Percentiles rank a stretch among this genome's conserved stretches.
phyloP scores from a whole-genome alignment of 129 eudicot genomes.

The Pseudognaphalium luteoalbum region DNA sequence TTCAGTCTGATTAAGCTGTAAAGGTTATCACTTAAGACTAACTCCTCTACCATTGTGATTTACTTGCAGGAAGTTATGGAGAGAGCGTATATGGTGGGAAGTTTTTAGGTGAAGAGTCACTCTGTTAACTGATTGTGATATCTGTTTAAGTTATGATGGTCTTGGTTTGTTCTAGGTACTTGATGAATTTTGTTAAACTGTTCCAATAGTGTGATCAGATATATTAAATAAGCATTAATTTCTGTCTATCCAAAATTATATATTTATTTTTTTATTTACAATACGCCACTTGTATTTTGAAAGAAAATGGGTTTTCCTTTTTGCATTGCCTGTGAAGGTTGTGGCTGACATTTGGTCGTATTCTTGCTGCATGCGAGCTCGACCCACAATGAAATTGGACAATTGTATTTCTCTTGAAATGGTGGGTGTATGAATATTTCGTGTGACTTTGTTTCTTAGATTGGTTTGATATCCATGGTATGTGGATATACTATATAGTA shows the following conservation, averaged over 20 bases:
- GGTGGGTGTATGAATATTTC: slow-evolving; percentile 72
- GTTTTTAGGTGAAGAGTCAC: slow-evolving; percentile 76
- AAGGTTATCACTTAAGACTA: background rate
- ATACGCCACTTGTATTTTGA: slow-evolving; percentile 52
- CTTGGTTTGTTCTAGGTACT: slow-evolving; percentile 15
- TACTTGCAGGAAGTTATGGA: slow-evolving; percentile 72
- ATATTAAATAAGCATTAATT: slow-evolving; percentile 20
- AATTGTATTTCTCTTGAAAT: slow-evolving; percentile 72
- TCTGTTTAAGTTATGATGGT: slow-evolving; percentile 28
- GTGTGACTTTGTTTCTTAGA: slow-evolving; percentile 33
- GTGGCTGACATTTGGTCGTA: slow-evolving; percentile 77
- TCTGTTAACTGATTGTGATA: slow-evolving; percentile 5
- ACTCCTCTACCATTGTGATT: background rate
- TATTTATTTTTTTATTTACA: slow-evolving; percentile 39
- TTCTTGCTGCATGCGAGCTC: slow-evolving; percentile 93
- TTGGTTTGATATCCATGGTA: too few species aligned
- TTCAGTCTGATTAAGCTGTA: background rate
- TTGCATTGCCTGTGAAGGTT: slow-evolving; percentile 97
- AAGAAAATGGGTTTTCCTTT: slow-evolving; percentile 69
- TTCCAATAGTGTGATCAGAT: background rate
- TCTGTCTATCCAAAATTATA: background rate
- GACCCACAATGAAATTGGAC: slow-evolving; percentile 73
- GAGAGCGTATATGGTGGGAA: slow-evolving; percentile 94
- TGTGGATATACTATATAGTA: too few species aligned
- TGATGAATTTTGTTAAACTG: background rate